phyloP scores from a whole-genome alignment of 495 filamentous ascomycete genomes.

The Cercophora sp. region DNA sequence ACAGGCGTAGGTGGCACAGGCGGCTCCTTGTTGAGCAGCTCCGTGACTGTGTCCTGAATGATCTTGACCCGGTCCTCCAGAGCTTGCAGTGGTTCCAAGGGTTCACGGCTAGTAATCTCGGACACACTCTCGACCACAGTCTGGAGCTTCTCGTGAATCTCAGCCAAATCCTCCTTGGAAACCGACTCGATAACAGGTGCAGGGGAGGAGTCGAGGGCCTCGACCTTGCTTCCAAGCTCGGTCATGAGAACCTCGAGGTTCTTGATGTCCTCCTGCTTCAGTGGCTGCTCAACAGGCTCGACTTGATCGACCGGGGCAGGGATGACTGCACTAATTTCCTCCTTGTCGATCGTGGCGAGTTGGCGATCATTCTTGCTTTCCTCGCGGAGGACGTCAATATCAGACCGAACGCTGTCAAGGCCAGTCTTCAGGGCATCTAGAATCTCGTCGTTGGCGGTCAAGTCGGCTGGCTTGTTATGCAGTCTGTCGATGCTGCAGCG shows the following conservation, averaged over 20 bases:
- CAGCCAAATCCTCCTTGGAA: conserved; percentile 41
- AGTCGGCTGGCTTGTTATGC: conserved; percentile 69
- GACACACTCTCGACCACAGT: conserved; percentile 58
- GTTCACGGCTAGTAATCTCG: conserved; percentile 45
- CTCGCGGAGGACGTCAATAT: conserved; percentile 72
- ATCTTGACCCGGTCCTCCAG: conserved; percentile 25
- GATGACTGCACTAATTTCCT: conserved; percentile 26
- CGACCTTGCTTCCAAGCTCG: conserved; percentile 77
- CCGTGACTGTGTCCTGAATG: conserved; percentile 36
- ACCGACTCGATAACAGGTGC: conserved; percentile 35
- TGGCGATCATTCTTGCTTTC: conserved; percentile 48
- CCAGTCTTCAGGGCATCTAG: conserved; percentile 80
- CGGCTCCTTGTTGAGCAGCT: conserved; percentile 23
- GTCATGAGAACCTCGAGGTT: conserved; percentile 77
- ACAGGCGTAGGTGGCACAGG: not conserved
- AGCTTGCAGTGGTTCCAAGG: conserved; percentile 22
- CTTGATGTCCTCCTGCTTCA: conserved; percentile 70
- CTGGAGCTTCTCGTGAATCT: conserved; percentile 37
- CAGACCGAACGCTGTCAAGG: conserved; percentile 63
- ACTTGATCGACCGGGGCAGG: too few species aligned
- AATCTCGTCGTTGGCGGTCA: conserved; percentile 79
- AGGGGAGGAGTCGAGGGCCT: conserved; percentile 65
- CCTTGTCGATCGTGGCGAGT: conserved; percentile 34
- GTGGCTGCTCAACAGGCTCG: conserved; percentile 41
- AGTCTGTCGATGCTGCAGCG: conserved; percentile 72